These are phyloP conservation scores for Fusarium clavum DNA, from an alignment of 2,329 filamentous ascomycete species.

Conservation along the genomic window DNA sequence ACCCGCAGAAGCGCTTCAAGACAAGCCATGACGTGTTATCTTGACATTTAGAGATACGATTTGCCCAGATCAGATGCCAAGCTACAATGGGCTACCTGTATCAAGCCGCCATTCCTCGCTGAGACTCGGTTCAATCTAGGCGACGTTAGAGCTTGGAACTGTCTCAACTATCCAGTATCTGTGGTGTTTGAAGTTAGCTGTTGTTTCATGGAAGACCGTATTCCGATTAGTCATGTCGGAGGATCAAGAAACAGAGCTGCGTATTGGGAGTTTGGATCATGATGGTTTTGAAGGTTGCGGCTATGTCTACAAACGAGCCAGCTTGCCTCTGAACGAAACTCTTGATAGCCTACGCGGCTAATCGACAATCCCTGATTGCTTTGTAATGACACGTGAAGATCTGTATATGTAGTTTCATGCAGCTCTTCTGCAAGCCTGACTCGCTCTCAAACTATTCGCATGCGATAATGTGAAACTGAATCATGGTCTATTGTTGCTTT, in stretches of 20 bases:
- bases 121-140: background rate
- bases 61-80: background rate
- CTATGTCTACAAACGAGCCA: background rate
- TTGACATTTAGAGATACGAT: background rate
- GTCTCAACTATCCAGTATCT: background rate
- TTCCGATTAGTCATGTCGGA: background rate
- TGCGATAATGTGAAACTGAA: background rate
- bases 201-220: background rate
- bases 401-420: background rate
- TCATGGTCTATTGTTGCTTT: background rate
- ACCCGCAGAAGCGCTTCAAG: background rate
- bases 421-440: background rate
- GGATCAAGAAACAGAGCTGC: background rate
- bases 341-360: background rate
- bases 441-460: background rate
- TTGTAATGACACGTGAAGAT: background rate
- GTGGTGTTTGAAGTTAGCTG: background rate
- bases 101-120: background rate
- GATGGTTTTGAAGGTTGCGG: background rate
- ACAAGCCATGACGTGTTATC: background rate
- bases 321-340: background rate
- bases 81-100: background rate
- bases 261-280: background rate
- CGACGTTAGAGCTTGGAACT: background rate
- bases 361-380: background rate